Percentiles rank a stretch among this genome's conserved stretches.
Conservation (phyloP, 805 yeast species). For the Allodekkera sacchari region DNA sequence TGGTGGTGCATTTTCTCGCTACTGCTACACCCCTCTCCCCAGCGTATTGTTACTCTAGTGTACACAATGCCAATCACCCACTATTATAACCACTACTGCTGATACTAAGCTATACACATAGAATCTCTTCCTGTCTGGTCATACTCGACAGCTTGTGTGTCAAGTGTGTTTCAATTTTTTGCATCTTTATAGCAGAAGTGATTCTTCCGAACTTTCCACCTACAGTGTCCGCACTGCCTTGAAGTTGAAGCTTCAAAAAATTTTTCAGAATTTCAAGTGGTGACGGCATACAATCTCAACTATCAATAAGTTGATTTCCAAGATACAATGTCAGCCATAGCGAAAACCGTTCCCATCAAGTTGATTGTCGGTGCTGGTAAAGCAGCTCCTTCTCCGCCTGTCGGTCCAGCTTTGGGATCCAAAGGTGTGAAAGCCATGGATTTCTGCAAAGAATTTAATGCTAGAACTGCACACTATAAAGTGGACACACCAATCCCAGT, state of each 20-base stretch:
- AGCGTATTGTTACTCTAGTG: no score
- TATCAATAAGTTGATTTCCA: not conserved
- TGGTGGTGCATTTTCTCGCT: no score
- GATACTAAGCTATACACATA: no score
- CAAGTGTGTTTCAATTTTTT: no score
- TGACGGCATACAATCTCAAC: not conserved
- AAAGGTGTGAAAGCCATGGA: constrained; percentile 98
- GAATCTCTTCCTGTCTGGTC: no score
- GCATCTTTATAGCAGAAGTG: no score
- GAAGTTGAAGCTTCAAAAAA: not conserved
- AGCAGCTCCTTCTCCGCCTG: constrained; percentile 98
- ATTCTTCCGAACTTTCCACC: no score
- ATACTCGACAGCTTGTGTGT: no score
- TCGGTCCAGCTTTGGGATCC: constrained; percentile 97
- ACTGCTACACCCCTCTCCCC: no score
- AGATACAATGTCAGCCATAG: constrained; percentile 14
- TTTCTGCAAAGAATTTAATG: constrained; percentile 96
- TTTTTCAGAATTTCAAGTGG: not conserved
- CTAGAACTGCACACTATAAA: constrained; percentile 79
- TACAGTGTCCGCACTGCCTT: constrained; percentile 7
- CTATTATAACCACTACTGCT: no score
- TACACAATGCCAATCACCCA: no score
- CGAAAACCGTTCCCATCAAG: constrained; percentile 67
- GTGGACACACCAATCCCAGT: constrained; percentile 92
- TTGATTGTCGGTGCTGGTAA: constrained; percentile 94